A percentile compares a stretch with the other conserved stretches of the same genome.
Evolutionary conservation across 2,329 filamentous ascomycete genomes (phyloP).

Genomic region (Clarireedia hainanense): DNA sequence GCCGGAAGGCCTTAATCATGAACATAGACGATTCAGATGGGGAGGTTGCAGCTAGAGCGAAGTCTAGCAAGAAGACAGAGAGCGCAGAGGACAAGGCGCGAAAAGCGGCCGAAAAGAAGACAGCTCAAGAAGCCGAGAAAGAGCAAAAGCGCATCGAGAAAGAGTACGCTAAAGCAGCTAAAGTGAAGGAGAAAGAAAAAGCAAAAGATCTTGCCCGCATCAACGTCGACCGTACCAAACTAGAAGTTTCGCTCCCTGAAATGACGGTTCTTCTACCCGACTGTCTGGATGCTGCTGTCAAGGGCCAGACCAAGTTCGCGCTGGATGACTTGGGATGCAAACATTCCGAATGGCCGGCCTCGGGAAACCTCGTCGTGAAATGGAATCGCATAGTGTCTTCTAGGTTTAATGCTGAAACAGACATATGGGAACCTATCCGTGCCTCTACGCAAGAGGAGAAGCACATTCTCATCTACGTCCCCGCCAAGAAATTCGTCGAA

Average conservation of each 20-base stretch:
- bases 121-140: conserved; percentile 18
- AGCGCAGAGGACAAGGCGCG: conserved; percentile 13
- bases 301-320: conserved; percentile 40
- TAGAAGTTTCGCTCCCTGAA: conserved; percentile 63
- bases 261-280: conserved; percentile 68
- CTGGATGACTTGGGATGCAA: conserved; percentile 44
- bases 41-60: not conserved
- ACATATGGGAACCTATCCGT: conserved; percentile 41
- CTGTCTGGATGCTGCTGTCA: conserved; percentile 37
- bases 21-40: not conserved
- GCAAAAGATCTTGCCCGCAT: conserved; percentile 61
- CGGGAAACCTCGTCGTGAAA: conserved; percentile 38
- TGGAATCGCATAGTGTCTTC: conserved; percentile 46
- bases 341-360: conserved; percentile 37
- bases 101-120: conserved; percentile 16
- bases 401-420: conserved; percentile 38
- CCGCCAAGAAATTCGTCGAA: conserved; percentile 58
- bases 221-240: conserved; percentile 66
- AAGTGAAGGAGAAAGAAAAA: conserved; percentile 53
- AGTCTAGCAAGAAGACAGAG: not conserved
- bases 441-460: conserved; percentile 37
- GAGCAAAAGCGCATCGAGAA: conserved; percentile 43
- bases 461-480: conserved; percentile 48
- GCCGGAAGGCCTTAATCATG: not conserved
- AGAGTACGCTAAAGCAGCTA: conserved; percentile 52